Evolutionary conservation across 2,329 filamentous ascomycete species (phyloP).

Genomic region (Claviceps humidiphila): DNA sequence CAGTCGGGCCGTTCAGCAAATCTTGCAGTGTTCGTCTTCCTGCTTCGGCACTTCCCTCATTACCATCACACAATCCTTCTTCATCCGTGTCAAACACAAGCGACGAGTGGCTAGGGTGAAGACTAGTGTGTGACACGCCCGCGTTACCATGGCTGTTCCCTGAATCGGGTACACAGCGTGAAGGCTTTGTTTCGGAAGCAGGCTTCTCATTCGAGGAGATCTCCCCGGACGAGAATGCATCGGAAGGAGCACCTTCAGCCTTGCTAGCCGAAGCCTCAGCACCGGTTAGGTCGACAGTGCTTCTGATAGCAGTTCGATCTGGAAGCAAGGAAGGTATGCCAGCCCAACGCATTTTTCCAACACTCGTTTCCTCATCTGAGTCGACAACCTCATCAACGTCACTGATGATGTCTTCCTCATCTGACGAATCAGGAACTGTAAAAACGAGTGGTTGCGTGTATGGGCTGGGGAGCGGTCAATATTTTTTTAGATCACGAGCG

Average conservation of each 20-base stretch:
- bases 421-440: constrained; percentile 29
- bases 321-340: constrained; percentile 10
- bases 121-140: background rate
- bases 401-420: constrained; percentile 17
- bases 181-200: background rate
- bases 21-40: background rate
- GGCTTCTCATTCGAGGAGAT: background rate
- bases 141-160: background rate
- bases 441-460: constrained; percentile 20
- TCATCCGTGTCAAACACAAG: background rate
- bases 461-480: constrained; percentile 10
- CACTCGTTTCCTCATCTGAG: constrained; percentile 8
- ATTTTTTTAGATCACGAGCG: background rate
- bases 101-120: background rate
- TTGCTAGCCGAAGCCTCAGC: constrained; percentile 1
- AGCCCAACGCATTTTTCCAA: constrained; percentile 14
- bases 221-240: background rate
- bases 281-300: constrained; percentile 11
- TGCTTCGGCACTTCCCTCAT: background rate
- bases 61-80: background rate
- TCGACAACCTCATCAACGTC: constrained; percentile 15
- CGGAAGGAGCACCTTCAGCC: background rate
- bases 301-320: constrained; percentile 9
- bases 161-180: background rate
- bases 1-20: no score